Conservation (phyloP, 345 rosid species). For the Diplotaxis tenuifolia region DNA sequence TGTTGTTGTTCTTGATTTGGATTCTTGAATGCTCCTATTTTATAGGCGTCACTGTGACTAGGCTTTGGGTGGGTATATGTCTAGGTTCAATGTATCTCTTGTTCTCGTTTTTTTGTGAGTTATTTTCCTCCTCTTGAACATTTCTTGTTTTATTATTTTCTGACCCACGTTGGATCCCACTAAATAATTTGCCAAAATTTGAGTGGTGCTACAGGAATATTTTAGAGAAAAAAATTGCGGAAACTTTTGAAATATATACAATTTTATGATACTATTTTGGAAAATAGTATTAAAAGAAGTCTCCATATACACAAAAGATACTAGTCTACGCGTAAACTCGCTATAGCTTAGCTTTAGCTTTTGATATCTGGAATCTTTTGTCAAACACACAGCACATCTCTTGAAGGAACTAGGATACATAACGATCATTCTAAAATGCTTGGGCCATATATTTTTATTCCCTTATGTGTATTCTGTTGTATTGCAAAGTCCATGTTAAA, state of each 20-base stretch:
- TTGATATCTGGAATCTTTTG: neutral
- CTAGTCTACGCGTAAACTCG: neutral
- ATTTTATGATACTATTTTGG: neutral
- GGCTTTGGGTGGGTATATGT: slow-evolving; percentile 32
- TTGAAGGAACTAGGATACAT: neutral
- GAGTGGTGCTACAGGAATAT: no score
- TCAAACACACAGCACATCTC: neutral
- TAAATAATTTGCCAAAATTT: neutral
- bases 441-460: neutral
- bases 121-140: slow-evolving; percentile 4
- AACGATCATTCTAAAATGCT: neutral
- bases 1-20: neutral
- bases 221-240: no score
- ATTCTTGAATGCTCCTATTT: slow-evolving; percentile 16
- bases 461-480: no score
- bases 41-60: slow-evolving; percentile 2
- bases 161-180: slow-evolving; percentile 14
- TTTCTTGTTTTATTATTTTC: neutral
- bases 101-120: neutral
- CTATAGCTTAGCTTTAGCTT: neutral
- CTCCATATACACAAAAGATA: neutral
- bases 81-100: slow-evolving; percentile 71
- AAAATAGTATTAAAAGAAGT: neutral
- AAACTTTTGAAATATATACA: no score
- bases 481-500: neutral